phyloP scores from a whole-genome alignment of 805 yeast species.

The Wickerhamomyces sydowiorum region DNA sequence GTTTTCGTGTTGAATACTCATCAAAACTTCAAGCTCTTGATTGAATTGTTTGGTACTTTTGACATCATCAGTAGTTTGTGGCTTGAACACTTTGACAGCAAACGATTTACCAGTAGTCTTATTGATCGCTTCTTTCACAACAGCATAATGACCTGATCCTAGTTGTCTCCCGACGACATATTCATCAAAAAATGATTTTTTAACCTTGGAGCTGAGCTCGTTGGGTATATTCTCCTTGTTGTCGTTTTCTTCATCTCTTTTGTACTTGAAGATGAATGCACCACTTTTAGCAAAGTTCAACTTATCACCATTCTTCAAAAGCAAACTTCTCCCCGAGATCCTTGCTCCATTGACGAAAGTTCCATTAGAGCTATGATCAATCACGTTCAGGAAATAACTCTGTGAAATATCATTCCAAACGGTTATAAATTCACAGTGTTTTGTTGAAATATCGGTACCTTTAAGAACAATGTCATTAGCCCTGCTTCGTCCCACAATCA shows the following conservation, averaged over 20 bases:
- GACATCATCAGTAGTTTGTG: constrained; percentile 37
- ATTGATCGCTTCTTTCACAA: constrained; percentile 65
- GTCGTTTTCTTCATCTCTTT: constrained; percentile 12
- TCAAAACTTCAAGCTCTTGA: constrained; percentile 62
- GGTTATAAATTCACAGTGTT: constrained; percentile 51
- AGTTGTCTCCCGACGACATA: constrained; percentile 46
- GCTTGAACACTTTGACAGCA: constrained; percentile 73
- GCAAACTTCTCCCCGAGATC: constrained; percentile 40
- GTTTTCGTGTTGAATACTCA: constrained; percentile 63
- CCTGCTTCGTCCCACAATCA: constrained; percentile 50
- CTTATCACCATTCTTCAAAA: constrained; percentile 61
- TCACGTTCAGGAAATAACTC: constrained; percentile 34
- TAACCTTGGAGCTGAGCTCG: too few relatives aligned
- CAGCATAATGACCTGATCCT: constrained; percentile 78
- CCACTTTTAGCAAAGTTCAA: constrained; percentile 52
- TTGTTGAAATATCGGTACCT: constrained; percentile 61
- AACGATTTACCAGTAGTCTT: constrained; percentile 53
- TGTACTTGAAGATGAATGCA: constrained; percentile 43
- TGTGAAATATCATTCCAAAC: constrained; percentile 32
- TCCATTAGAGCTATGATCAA: constrained; percentile 59
- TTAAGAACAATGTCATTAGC: constrained; percentile 48
- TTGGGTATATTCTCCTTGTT: constrained; percentile 14
- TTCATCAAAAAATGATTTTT: constrained; percentile 50
- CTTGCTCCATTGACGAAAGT: constrained; percentile 56
- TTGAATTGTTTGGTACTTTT: constrained; percentile 40